Conservation (phyloP, 352 stramenopile genomes). For the Globisporangium yorkense region DNA sequence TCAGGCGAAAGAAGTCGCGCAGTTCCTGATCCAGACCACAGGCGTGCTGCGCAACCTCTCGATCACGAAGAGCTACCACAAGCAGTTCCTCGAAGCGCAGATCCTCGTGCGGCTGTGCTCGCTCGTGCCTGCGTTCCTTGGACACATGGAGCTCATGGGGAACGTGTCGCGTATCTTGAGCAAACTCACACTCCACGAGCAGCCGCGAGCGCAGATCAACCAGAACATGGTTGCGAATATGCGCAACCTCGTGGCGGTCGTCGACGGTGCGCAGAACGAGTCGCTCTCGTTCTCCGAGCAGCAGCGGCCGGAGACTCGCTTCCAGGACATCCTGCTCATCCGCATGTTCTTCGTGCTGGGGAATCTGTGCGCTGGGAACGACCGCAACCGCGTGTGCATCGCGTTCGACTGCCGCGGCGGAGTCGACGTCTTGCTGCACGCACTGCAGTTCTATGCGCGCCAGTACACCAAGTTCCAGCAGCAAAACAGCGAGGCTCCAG, state of each 20-base stretch:
- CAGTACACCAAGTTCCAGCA: constrained; percentile 22
- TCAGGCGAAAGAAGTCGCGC: constrained; percentile 51
- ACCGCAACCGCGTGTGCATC: constrained; percentile 59
- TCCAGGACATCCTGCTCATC: constrained; percentile 57
- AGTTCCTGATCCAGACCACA: constrained; percentile 67
- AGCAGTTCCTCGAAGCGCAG: constrained; percentile 61
- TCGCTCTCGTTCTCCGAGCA: constrained; percentile 29
- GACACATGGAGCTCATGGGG: constrained; percentile 64
- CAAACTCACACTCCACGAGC: constrained; percentile 78
- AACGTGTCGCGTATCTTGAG: constrained; percentile 76
- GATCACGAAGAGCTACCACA: constrained; percentile 46
- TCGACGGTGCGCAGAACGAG: constrained; percentile 32
- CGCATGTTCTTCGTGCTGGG: constrained; percentile 80
- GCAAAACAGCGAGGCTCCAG: not conserved
- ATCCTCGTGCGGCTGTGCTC: constrained; percentile 44
- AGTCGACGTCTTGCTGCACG: constrained; percentile 28
- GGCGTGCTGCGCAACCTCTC: constrained; percentile 64
- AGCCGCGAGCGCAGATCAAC: constrained; percentile 66
- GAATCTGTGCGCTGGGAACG: constrained; percentile 85
- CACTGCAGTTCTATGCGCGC: constrained; percentile 35
- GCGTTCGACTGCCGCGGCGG: constrained; percentile 22
- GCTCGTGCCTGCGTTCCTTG: constrained; percentile 34
- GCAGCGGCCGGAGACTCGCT: constrained; percentile 27
- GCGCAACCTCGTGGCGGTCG: constrained; percentile 36
- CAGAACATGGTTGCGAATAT: constrained; percentile 26